phyloP scores from a whole-genome alignment of 2,329 filamentous ascomycete genomes.

The Fusarium xyrophilum region DNA sequence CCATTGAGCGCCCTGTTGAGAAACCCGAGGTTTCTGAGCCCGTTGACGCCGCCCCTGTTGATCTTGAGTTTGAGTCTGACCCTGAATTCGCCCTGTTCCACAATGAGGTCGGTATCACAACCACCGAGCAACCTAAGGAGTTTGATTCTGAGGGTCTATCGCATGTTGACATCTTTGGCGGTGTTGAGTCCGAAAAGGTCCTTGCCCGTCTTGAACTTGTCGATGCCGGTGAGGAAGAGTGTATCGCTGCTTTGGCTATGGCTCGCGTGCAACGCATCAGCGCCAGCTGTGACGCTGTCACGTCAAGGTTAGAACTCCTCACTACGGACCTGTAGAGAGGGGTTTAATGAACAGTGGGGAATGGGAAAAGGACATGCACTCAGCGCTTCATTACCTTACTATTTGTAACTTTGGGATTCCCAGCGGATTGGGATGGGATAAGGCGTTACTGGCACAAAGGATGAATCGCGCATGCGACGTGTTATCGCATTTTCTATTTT shows the following conservation, averaged over 20 bases:
- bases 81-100: slow-evolving; percentile 68
- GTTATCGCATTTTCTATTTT: slow-evolving; percentile 37
- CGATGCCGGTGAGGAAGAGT: slow-evolving; percentile 60
- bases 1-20: slow-evolving; percentile 58
- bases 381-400: slow-evolving; percentile 37
- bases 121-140: slow-evolving; percentile 45
- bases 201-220: slow-evolving; percentile 70
- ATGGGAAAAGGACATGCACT: slow-evolving; percentile 27
- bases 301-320: slow-evolving; percentile 49
- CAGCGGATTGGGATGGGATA: slow-evolving; percentile 30
- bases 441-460: slow-evolving; percentile 37
- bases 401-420: slow-evolving; percentile 34
- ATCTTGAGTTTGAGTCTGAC: slow-evolving; percentile 68
- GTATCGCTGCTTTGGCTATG: slow-evolving; percentile 53
- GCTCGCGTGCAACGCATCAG: slow-evolving; percentile 59
- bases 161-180: slow-evolving; percentile 56
- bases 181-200: slow-evolving; percentile 69
- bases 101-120: slow-evolving; percentile 46
- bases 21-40: slow-evolving; percentile 44
- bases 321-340: slow-evolving; percentile 45
- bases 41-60: slow-evolving; percentile 43
- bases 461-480: slow-evolving; percentile 25
- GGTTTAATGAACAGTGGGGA: background rate
- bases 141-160: slow-evolving; percentile 53
- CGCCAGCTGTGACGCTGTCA: slow-evolving; percentile 46